Base-by-base conservation (phyloP, 2,329 filamentous ascomycete species). In the Colletotrichum karsti region DNA sequence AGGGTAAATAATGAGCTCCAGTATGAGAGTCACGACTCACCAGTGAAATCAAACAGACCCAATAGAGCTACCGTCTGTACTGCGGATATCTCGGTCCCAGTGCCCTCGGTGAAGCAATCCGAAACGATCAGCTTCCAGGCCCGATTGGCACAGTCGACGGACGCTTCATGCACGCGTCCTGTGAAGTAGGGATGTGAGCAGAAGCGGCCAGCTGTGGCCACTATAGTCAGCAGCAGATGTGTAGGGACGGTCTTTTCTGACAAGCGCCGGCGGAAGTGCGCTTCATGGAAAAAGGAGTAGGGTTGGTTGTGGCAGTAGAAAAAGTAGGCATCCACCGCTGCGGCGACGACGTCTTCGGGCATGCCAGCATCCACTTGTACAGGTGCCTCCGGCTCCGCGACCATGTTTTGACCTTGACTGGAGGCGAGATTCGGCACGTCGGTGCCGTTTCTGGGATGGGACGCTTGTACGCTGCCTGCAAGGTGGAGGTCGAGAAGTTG, bases 61-160 rank as follows among this genome's bases (percentile, higher is more conserved):
- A 82, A 68, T 26, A 82, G 65, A 8, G 75, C 78, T 3, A 79
- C 74, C 0, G 80, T 77, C 58, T 82, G 80, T 3, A 81, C 77
- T 2, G 78, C 76, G 53, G 74, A 67, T 5, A 80, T 72, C 37
- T 77, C 75, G 15, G 78, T 61, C 55, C 75, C 61, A 51, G 73
- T 65, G 57, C 74, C 73, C 59, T 75, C 62, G 2, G 75, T 72
- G 55, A 81, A 77, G 62, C 78, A 77, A 5, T 77, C 73, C 9
- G 74, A 70, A 8, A 81, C 68, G 9, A 82, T 75, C 1, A 72
- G 71, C 7, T 74, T 72, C 79, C 79, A 81, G 1, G 78, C 70
- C 8, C 42, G 42, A 46, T 46, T 46, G 12, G 42, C 42, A 46
- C 42, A 46, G 42, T 46, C 42, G 42, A 46, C 42, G 10, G 42